Percentiles rank a stretch among this genome's conserved stretches.
phyloP scores from a whole-genome alignment of 2,329 filamentous ascomycete genomes.

The Fusarium anguioides region DNA sequence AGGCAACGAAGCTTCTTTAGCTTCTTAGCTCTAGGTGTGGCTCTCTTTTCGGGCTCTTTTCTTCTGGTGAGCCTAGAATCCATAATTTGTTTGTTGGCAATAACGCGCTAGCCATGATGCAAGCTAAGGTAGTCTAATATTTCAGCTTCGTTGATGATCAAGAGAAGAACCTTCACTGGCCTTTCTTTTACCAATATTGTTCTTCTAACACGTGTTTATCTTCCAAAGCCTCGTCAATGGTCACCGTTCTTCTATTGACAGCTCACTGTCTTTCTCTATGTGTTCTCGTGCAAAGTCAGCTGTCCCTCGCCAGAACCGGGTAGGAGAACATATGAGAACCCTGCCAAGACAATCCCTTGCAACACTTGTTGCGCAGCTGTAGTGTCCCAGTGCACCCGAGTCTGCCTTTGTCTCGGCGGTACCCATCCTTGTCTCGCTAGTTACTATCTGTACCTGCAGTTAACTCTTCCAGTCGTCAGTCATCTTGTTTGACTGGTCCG shows the following conservation, averaged over 20 bases:
- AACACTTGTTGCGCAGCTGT: background rate
- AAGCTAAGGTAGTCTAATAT: constrained; percentile 1
- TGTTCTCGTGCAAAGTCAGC: background rate
- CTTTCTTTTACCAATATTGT: too few relatives aligned
- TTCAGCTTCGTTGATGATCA: background rate
- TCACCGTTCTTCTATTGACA: background rate
- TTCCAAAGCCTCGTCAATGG: background rate
- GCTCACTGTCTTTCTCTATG: too few relatives aligned
- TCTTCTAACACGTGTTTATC: background rate
- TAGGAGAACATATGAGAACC: background rate
- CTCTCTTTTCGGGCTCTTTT: constrained; percentile 1
- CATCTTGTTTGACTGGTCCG: background rate
- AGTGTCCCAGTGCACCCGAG: too few relatives aligned
- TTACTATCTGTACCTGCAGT: background rate
- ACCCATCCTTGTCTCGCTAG: background rate
- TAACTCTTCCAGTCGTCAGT: background rate
- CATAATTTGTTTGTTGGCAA: background rate
- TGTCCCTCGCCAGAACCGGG: background rate
- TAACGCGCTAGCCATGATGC: constrained; percentile 3
- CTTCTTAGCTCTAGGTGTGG: background rate
- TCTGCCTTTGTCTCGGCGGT: too few relatives aligned
- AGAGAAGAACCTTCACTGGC: background rate
- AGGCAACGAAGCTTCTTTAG: background rate
- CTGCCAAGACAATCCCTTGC: background rate
- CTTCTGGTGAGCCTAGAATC: background rate